Conservation (phyloP, 1,284 basidiomycete genomes). For the Pascua guehoae region DNA sequence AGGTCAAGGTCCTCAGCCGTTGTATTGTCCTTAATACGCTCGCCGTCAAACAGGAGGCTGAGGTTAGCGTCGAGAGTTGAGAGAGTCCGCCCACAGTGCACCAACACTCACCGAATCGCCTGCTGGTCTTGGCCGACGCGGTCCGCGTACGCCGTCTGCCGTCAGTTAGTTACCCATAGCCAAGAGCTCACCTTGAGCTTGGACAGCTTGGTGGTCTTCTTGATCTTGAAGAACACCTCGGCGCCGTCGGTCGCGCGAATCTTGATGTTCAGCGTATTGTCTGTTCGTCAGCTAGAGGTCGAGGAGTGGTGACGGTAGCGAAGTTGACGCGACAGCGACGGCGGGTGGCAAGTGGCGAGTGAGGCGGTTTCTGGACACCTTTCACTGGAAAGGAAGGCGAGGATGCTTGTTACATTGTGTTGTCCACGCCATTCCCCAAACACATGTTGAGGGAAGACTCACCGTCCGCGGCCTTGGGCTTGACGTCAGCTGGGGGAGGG, state of each 20-base stretch:
- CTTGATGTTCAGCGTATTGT: conserved; percentile 78
- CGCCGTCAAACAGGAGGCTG: conserved; percentile 83
- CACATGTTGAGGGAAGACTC: not conserved
- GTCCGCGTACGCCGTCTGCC: conserved; percentile 81
- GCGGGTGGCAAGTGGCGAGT: no score
- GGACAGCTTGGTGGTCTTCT: conserved; percentile 85
- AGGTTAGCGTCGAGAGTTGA: not conserved
- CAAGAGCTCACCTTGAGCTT: conserved; percentile 61
- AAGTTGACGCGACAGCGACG: not conserved
- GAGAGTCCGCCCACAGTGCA: not conserved
- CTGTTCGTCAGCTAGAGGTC: conserved; percentile 32
- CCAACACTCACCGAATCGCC: conserved; percentile 70
- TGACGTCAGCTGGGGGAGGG: conserved; percentile 51
- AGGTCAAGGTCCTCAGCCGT: conserved; percentile 77
- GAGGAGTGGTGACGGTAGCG: no score
- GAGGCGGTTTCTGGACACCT: no score
- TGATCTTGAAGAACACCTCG: conserved; percentile 98
- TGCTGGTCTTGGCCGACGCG: conserved; percentile 86
- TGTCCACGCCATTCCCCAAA: no score
- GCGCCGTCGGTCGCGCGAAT: conserved; percentile 73
- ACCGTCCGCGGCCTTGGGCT: conserved; percentile 57
- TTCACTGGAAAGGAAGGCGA: no score
- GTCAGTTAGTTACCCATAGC: conserved; percentile 8
- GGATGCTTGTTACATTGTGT: no score
- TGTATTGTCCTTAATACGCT: conserved; percentile 75